A percentile compares a stretch with the other conserved stretches of the same genome.
phyloP scores from a whole-genome alignment of 306 rosid species.

The Inga leiocalycina region DNA sequence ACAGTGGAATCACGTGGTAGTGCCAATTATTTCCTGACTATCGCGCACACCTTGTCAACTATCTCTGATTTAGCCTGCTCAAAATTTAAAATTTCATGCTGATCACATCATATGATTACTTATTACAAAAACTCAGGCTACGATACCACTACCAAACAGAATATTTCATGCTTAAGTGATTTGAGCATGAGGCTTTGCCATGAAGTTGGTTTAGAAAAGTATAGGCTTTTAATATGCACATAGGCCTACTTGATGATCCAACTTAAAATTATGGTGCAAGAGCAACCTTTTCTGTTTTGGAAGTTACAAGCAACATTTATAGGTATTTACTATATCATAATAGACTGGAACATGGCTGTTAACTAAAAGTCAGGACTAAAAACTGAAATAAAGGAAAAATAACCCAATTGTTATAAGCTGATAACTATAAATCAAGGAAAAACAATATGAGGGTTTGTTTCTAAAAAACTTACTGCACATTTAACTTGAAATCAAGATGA shows the following conservation, averaged over 20 bases:
- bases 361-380: neutral
- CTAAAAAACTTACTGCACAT: conserved; percentile 56
- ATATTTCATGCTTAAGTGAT: neutral
- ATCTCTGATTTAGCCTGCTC: no score
- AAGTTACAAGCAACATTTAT: neutral
- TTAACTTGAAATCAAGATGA: conserved; percentile 50
- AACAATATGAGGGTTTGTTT: neutral
- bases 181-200: neutral
- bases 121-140: neutral
- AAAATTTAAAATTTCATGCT: no score
- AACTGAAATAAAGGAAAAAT: neutral
- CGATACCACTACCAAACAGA: conserved; percentile 34
- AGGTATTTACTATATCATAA: neutral
- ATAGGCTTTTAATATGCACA: neutral
- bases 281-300: neutral
- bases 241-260: neutral
- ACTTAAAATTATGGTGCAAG: neutral
- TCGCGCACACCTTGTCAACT: no score
- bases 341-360: neutral
- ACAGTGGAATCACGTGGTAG: conserved; percentile 49
- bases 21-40: conserved; percentile 90
- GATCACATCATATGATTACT: no score
- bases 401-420: neutral
- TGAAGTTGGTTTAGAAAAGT: neutral
- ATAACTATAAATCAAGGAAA: neutral